Evolutionary conservation across 2,329 filamentous ascomycete species (phyloP), one percentile per base, ranked within the genome.

Genomic region (Colletotrichum agaves): DNA sequence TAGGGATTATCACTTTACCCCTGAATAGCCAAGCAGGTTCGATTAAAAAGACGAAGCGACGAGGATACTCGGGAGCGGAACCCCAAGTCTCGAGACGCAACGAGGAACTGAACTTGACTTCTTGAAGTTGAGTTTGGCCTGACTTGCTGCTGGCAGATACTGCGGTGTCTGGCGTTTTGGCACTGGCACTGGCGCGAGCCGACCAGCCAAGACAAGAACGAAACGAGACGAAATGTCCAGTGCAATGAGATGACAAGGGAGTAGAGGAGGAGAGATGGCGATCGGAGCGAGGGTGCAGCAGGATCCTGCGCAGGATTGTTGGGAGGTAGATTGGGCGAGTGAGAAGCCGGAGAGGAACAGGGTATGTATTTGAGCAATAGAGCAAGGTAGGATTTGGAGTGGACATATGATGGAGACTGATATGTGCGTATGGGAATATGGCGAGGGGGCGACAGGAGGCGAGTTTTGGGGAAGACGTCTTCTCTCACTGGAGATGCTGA

Each of bases 41-140:
- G 70, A 56, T 60, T 63, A 57, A 70, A 61, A 69, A 60, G 69
- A 58, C 60, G 63, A 56, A 55, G 55, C 55, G 64, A 59, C 61
- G 44, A 68, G 61, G 47, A 33, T 59, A 35, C 62, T 68, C 77
- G 78, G 77, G 78, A 80, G 73, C 73, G 71, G 75, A 74, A 74
- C 74, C 78, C 75, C 77, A 76, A 71, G 75, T 74, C 76, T 76
- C 72, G 78, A 77, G 74, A 75, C 75, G 77, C 37, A 49, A 43
- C 49, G 37, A 27, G 13, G 11, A 5, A 15, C 12, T 37, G 27
- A 7, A 7, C 27, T 37, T 15, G 35, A 15, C 35, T 37, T 15
- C 11, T 15, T 15, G 11, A 15, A 37, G 35, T 37, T 37, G 35
- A 15, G 4, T 37, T 37, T 11, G 35, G 37, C 37, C 53, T 64